Conservation (phyloP, 2,329 filamentous ascomycete species). For the Aaosphaeria arxii region DNA sequence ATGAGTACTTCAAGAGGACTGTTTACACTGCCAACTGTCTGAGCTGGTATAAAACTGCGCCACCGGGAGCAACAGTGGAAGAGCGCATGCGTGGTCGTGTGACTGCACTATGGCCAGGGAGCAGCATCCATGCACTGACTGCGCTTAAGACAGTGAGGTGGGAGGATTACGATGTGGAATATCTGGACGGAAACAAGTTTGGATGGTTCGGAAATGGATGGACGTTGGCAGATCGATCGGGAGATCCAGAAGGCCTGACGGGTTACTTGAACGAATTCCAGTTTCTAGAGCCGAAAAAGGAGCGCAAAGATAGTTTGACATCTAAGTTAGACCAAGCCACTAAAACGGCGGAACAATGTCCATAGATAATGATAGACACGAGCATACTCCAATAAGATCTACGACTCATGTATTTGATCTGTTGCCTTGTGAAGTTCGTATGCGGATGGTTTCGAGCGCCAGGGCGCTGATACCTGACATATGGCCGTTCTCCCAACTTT, state of each 20-base stretch:
- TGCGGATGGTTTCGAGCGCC: slow-evolving; percentile 17
- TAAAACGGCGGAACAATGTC: too few relatives aligned
- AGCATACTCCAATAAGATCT: too few relatives aligned
- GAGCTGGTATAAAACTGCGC: slow-evolving; percentile 3
- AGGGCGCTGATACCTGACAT: slow-evolving; percentile 28
- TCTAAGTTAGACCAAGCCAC: too few relatives aligned
- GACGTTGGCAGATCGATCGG: not conserved
- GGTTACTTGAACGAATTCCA: not conserved
- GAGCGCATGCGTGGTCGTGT: not conserved
- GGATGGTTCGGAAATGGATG: slow-evolving; percentile 44
- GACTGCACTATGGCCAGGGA: slow-evolving; percentile 7
- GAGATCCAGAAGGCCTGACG: not conserved
- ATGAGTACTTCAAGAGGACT: not conserved
- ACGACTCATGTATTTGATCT: too few relatives aligned
- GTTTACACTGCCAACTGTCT: slow-evolving; percentile 5
- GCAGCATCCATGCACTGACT: slow-evolving; percentile 8
- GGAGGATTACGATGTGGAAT: slow-evolving; percentile 5
- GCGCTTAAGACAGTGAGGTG: slow-evolving; percentile 1
- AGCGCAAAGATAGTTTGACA: too few relatives aligned
- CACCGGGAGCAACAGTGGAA: not conserved
- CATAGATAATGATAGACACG: too few relatives aligned
- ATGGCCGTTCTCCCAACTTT: slow-evolving; percentile 15
- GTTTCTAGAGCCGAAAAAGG: too few relatives aligned
- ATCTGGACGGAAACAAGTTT: slow-evolving; percentile 38
- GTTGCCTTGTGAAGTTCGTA: too few relatives aligned